phyloP scores from a whole-genome alignment of 805 yeast species.

The Lipomyces starkeyi region DNA sequence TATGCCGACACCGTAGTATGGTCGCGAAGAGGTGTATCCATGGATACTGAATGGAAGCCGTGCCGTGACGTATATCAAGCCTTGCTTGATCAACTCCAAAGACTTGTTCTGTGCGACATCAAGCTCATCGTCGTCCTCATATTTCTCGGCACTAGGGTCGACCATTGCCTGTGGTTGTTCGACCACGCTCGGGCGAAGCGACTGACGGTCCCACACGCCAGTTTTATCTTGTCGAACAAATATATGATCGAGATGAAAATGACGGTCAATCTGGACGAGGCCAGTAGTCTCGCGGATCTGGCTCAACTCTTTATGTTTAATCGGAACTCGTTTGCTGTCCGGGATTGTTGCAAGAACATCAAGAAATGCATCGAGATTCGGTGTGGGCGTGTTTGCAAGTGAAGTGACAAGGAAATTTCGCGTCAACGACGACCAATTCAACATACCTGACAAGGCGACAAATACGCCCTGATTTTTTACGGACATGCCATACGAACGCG shows the following conservation, averaged over 20 bases:
- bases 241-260: conserved; percentile 33
- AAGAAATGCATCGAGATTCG: conserved; percentile 29
- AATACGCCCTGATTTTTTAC: conserved; percentile 34
- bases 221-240: conserved; percentile 31
- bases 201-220: conserved; percentile 36
- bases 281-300: conserved; percentile 26
- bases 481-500: conserved; percentile 35
- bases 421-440: conserved; percentile 29
- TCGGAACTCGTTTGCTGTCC: conserved; percentile 27
- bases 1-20: conserved; percentile 34
- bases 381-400: conserved; percentile 29
- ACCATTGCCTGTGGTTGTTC: not conserved
- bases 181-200: conserved; percentile 1
- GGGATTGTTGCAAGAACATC: conserved; percentile 24
- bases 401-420: conserved; percentile 32
- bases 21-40: conserved; percentile 31
- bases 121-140: conserved; percentile 25
- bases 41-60: conserved; percentile 37
- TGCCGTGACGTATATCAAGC: conserved; percentile 30
- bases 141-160: not conserved
- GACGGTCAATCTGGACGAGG: conserved; percentile 36
- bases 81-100: conserved; percentile 23
- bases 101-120: conserved; percentile 1
- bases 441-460: conserved; percentile 36
- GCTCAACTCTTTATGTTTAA: conserved; percentile 32